Conservation (phyloP, 2,329 filamentous ascomycete species). For the Claviceps purpurea region DNA sequence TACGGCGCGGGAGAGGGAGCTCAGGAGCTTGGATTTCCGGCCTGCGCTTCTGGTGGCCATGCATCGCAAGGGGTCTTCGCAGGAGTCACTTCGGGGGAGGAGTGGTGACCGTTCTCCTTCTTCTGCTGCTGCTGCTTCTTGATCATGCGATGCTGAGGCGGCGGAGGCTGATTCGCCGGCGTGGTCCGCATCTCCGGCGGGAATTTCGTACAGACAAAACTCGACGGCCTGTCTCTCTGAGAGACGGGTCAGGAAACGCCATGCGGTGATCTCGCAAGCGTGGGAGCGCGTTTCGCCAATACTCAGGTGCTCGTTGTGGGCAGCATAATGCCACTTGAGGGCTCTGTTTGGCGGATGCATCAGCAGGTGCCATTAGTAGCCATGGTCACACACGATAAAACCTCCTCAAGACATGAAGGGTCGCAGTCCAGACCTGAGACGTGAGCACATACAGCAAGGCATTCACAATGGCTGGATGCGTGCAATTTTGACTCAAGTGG, state of each 20-base stretch:
- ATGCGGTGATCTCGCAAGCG: slow-evolving; percentile 70
- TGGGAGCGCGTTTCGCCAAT: slow-evolving; percentile 55
- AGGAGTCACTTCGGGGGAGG: slow-evolving; percentile 21
- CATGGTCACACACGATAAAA: too few relatives aligned
- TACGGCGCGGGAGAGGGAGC: slow-evolving; percentile 43
- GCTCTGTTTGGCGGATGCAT: slow-evolving; percentile 32
- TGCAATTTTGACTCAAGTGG: slow-evolving; percentile 48
- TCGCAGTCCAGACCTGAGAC: not conserved
- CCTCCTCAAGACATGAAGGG: not conserved
- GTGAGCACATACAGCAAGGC: slow-evolving; percentile 50
- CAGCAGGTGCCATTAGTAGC: not conserved
- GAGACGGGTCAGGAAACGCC: slow-evolving; percentile 59
- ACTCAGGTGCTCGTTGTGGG: slow-evolving; percentile 48
- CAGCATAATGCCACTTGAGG: slow-evolving; percentile 60
- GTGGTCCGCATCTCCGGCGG: slow-evolving; percentile 22
- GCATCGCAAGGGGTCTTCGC: slow-evolving; percentile 10
- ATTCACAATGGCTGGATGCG: slow-evolving; percentile 58
- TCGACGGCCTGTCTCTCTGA: slow-evolving; percentile 63
- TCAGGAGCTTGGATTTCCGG: slow-evolving; percentile 35
- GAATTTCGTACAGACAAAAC: slow-evolving; percentile 61
- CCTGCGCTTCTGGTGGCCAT: slow-evolving; percentile 24
- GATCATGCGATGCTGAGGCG: slow-evolving; percentile 11
- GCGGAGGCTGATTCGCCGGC: slow-evolving; percentile 2
- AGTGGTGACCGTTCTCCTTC: slow-evolving; percentile 34
- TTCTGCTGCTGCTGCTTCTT: slow-evolving; percentile 20